Conservation (phyloP, 257 asterid genomes). For the Ophiorrhiza pumila region DNA sequence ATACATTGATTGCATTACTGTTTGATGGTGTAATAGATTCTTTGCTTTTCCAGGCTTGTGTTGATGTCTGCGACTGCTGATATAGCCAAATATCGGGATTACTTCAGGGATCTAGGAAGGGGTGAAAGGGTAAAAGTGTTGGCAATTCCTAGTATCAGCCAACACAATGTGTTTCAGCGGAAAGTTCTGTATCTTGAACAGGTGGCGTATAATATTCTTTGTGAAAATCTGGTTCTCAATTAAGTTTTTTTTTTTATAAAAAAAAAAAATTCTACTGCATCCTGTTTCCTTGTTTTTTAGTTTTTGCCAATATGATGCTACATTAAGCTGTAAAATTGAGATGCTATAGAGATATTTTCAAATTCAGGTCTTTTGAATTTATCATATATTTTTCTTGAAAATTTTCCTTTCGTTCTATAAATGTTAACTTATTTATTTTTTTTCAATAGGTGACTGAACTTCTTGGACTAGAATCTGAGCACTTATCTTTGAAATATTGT, state of each 20-base stretch:
- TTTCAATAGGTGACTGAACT: conserved; percentile 54
- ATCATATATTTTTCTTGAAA: background rate
- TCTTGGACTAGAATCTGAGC: conserved; percentile 57
- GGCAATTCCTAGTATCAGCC: conserved; percentile 70
- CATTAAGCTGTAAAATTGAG: background rate
- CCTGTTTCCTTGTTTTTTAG: background rate
- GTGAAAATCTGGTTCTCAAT: background rate
- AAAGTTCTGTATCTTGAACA: conserved; percentile 77
- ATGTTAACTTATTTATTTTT: conserved; percentile 12
- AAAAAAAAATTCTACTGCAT: background rate
- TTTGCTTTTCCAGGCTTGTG: conserved; percentile 71
- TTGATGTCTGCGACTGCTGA: conserved; percentile 99
- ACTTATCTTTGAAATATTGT: conserved; percentile 59
- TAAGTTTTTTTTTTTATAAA: too few relatives aligned
- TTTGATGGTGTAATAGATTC: conserved; percentile 13
- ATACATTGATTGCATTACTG: background rate
- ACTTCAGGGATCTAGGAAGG: conserved; percentile 86
- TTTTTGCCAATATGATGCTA: background rate
- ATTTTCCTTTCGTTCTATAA: background rate
- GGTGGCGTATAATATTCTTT: conserved; percentile 31
- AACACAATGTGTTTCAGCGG: conserved; percentile 54
- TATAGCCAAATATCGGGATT: conserved; percentile 77
- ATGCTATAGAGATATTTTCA: background rate
- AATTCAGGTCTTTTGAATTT: background rate
- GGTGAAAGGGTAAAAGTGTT: conserved; percentile 86